Conservation (phyloP, 2,329 filamentous ascomycete genomes). For the Alternaria ventricosa region DNA sequence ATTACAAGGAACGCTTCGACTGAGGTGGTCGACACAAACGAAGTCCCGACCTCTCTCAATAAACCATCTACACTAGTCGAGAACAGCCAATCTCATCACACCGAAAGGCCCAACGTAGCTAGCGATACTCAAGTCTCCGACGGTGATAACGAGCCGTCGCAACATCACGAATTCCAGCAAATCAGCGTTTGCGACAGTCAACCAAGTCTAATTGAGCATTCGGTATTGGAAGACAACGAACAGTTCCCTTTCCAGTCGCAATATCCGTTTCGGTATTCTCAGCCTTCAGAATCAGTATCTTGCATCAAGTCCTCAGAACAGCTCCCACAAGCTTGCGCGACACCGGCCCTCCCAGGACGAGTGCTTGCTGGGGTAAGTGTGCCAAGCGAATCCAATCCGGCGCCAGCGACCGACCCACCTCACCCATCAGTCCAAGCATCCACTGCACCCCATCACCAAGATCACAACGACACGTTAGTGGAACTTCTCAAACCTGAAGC, state of each 20-base stretch:
- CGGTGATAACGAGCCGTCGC: not conserved
- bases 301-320: not conserved
- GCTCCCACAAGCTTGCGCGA: not conserved
- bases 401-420: not conserved
- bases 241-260: slow-evolving; percentile 22
- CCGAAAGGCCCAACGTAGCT: not conserved
- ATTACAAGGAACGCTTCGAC: not conserved
- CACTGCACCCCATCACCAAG: not conserved
- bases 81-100: not conserved
- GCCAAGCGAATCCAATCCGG: slow-evolving; percentile 2
- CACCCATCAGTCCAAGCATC: slow-evolving; percentile 1
- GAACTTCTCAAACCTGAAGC: not conserved
- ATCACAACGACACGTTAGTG: not conserved
- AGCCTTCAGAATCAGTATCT: not conserved
- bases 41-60: not conserved
- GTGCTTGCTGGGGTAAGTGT: not conserved
- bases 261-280: slow-evolving; percentile 1
- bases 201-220: slow-evolving; percentile 16
- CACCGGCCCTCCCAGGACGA: not conserved
- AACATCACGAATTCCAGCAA: not conserved
- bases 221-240: slow-evolving; percentile 9
- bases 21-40: not conserved
- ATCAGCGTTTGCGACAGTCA: slow-evolving; percentile 1
- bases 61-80: not conserved
- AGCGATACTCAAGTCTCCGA: not conserved